A percentile compares a stretch with the other conserved stretches of the same genome.
Conservation (phyloP, 306 rosid genomes). For the Cicer arietinum region DNA sequence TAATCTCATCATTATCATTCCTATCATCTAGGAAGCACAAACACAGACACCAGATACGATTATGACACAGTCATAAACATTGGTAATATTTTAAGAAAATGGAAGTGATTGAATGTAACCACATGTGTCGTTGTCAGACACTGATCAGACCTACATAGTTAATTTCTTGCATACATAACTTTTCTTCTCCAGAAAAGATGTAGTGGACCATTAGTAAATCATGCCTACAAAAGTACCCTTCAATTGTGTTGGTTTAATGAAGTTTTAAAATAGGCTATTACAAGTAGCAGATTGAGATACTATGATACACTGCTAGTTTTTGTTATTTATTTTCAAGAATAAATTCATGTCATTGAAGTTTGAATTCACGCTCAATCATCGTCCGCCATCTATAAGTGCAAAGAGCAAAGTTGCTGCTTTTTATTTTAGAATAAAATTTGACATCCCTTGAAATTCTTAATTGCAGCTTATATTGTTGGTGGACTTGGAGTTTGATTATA, state of each 20-base stretch:
- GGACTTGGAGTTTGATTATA: constrained; percentile 88
- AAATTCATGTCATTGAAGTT: not conserved
- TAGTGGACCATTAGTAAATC: not conserved
- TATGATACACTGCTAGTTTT: constrained; percentile 10
- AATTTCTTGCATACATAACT: too few species aligned
- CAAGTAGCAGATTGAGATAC: not conserved
- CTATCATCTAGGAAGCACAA: not conserved
- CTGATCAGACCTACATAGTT: too few species aligned
- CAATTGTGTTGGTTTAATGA: not conserved
- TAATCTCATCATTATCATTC: constrained; percentile 12
- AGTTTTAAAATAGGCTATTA: not conserved
- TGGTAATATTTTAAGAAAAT: too few species aligned
- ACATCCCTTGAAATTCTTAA: constrained; percentile 18
- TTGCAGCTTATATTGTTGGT: constrained; percentile 89
- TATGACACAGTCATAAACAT: too few species aligned
- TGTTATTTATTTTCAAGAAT: not conserved
- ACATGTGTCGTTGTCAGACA: too few species aligned
- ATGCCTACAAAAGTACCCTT: not conserved
- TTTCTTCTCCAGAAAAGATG: too few species aligned
- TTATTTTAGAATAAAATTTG: not conserved
- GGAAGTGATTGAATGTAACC: too few species aligned
- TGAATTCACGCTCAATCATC: not conserved
- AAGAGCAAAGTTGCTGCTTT: not conserved
- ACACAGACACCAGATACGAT: too few species aligned
- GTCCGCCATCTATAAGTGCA: not conserved